Conservation (phyloP, 2,329 filamentous ascomycete genomes). For the Aspergillus sp. region DNA sequence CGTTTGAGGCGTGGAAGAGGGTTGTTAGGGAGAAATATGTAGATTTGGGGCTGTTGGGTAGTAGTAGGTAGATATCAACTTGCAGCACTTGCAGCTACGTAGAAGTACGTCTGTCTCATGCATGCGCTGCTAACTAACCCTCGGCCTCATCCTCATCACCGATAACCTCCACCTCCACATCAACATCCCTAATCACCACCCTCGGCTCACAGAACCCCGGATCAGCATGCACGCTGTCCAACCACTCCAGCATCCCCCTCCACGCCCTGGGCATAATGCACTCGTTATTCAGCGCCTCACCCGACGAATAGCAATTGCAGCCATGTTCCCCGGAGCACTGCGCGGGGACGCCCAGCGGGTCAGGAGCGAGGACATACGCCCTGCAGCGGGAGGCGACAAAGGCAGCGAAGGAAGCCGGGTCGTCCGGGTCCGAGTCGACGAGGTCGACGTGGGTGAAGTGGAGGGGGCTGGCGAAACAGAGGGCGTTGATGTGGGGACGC, state of each 20-base stretch:
- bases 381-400: conserved; percentile 47
- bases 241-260: conserved; percentile 49
- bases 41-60: conserved; percentile 1
- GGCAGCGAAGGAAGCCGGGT: conserved; percentile 14
- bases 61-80: background rate
- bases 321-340: conserved; percentile 48
- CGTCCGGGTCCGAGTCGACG: conserved; percentile 4
- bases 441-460: conserved; percentile 22
- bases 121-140: background rate
- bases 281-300: conserved; percentile 52
- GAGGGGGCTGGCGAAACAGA: conserved; percentile 31
- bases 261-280: conserved; percentile 51
- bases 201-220: conserved; percentile 31
- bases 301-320: conserved; percentile 61
- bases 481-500: conserved; percentile 30
- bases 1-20: conserved; percentile 14
- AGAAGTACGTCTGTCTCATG: background rate
- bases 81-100: too few species aligned
- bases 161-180: conserved; percentile 7
- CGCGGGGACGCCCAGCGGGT: conserved; percentile 46
- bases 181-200: conserved; percentile 17
- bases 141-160: conserved; percentile 4
- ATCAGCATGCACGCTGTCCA: conserved; percentile 48
- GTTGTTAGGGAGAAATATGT: conserved; percentile 12
- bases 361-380: conserved; percentile 49